Evolutionary conservation across 139 green algal species (phyloP).

Genomic region (Pycnococcus provasolii): DNA sequence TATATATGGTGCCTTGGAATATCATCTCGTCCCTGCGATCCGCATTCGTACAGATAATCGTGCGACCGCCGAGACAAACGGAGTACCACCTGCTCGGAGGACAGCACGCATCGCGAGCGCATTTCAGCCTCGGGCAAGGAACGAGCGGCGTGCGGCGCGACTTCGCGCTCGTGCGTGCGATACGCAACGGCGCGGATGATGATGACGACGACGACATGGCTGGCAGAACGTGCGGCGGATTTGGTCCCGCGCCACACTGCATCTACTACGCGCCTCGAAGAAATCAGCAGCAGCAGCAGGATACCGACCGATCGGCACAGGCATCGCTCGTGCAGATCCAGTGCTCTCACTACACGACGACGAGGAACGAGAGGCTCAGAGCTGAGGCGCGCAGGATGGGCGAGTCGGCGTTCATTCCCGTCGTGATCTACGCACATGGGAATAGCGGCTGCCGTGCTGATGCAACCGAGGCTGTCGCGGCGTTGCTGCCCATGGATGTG

Average conservation of each 20-base stretch:
- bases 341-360: not conserved
- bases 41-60: not conserved
- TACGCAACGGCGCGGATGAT: too few relatives aligned
- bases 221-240: not conserved
- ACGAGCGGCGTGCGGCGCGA: not conserved
- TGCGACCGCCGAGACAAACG: not conserved
- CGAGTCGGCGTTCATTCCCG: not conserved
- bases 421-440: slow-evolving; percentile 2
- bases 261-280: not conserved
- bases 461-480: slow-evolving; percentile 30
- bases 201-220: not conserved
- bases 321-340: not conserved
- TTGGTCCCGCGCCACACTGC: not conserved
- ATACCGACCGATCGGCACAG: not conserved
- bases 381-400: too few relatives aligned
- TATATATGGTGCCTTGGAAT: not conserved
- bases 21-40: not conserved
- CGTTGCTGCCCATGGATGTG: slow-evolving; percentile 36
- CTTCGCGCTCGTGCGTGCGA: too few relatives aligned
- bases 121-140: not conserved
- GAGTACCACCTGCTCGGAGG: not conserved
- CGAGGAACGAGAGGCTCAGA: not conserved
- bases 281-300: too few relatives aligned
- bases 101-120: not conserved
- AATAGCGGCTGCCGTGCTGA: slow-evolving; percentile 34